Evolutionary conservation across 1,284 basidiomycete species (phyloP).

Genomic region (Tremellales sp.): DNA sequence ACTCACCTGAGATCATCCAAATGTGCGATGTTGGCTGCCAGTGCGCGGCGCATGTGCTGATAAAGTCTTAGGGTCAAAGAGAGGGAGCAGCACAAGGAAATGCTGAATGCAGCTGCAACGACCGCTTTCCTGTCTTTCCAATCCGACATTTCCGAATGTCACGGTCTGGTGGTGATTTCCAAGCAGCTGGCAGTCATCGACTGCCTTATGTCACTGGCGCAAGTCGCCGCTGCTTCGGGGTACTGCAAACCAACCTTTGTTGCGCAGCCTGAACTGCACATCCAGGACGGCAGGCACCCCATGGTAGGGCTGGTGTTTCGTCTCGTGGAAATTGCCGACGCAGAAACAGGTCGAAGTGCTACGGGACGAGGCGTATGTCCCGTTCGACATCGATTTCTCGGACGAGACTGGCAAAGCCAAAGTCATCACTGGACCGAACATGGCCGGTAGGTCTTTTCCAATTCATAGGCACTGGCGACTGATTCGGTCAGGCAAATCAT

Average conservation of each 20-base stretch:
- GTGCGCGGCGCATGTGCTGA: not conserved
- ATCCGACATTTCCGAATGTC: slow-evolving; percentile 64
- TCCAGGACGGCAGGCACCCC: slow-evolving; percentile 58
- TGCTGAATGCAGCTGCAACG: slow-evolving; percentile 61
- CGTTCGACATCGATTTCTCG: slow-evolving; percentile 51
- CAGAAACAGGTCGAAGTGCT: slow-evolving; percentile 77
- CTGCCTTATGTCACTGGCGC: slow-evolving; percentile 43
- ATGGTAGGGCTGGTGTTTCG: slow-evolving; percentile 69
- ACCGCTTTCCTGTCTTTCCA: slow-evolving; percentile 67
- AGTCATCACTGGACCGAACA: slow-evolving; percentile 62
- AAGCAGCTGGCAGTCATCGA: slow-evolving; percentile 66
- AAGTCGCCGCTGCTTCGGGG: slow-evolving; percentile 38
- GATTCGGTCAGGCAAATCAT: slow-evolving; percentile 37
- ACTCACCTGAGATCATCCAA: slow-evolving; percentile 65
- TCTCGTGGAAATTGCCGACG: slow-evolving; percentile 47
- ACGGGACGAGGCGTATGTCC: slow-evolving; percentile 71
- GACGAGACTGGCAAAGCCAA: slow-evolving; percentile 57
- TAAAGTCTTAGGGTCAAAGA: slow-evolving; percentile 55
- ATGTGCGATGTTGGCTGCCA: slow-evolving; percentile 45
- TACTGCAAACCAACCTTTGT: slow-evolving; percentile 67
- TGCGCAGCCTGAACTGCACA: slow-evolving; percentile 56
- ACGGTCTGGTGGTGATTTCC: slow-evolving; percentile 67
- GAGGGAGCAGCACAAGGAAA: slow-evolving; percentile 73
- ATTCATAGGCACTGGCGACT: not conserved
- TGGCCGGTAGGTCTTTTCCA: slow-evolving; percentile 49